These are phyloP conservation scores for Metschnikowia kunwiensis DNA, from an alignment of 805 yeast species.

Conservation along the genomic window DNA sequence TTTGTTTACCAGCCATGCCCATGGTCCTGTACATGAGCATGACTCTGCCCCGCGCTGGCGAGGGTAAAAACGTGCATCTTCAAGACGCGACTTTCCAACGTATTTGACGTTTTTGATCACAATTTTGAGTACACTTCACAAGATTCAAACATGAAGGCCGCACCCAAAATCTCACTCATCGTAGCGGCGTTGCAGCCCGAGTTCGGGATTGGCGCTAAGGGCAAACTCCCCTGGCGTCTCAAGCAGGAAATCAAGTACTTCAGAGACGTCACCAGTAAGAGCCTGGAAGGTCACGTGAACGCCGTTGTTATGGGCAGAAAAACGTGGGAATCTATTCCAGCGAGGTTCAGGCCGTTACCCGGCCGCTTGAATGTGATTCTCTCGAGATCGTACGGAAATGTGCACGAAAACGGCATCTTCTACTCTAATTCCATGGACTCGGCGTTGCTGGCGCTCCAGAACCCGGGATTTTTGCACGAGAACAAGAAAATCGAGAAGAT, in stretches of 20 bases:
- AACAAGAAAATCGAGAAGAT: conserved; percentile 47
- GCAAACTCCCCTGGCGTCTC: conserved; percentile 84
- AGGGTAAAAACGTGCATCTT: neutral
- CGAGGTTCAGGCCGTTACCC: conserved; percentile 76
- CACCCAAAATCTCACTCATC: conserved; percentile 44
- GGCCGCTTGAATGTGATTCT: conserved; percentile 73
- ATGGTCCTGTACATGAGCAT: conserved; percentile 6
- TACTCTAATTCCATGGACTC: conserved; percentile 29
- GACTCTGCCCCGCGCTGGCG: neutral
- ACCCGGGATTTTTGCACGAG: conserved; percentile 8
- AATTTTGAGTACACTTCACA: too few relatives aligned
- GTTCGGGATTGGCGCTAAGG: conserved; percentile 81
- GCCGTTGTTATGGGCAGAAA: conserved; percentile 95
- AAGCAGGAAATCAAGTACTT: conserved; percentile 84
- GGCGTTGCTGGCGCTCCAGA: conserved; percentile 34
- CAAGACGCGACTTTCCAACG: neutral
- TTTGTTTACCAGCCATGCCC: conserved; percentile 6
- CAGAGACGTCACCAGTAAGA: conserved; percentile 60
- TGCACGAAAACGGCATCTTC: conserved; percentile 24
- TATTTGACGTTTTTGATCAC: too few relatives aligned
- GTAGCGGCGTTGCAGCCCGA: conserved; percentile 85
- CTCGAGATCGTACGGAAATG: conserved; percentile 44
- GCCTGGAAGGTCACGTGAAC: conserved; percentile 42
- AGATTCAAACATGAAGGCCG: conserved; percentile 8
- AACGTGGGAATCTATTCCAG: conserved; percentile 94